Evolutionary conservation across 805 yeast genomes (phyloP), one percentile per base, ranked within the genome.

Genomic region (Metschnikowia noctiluminum): DNA sequence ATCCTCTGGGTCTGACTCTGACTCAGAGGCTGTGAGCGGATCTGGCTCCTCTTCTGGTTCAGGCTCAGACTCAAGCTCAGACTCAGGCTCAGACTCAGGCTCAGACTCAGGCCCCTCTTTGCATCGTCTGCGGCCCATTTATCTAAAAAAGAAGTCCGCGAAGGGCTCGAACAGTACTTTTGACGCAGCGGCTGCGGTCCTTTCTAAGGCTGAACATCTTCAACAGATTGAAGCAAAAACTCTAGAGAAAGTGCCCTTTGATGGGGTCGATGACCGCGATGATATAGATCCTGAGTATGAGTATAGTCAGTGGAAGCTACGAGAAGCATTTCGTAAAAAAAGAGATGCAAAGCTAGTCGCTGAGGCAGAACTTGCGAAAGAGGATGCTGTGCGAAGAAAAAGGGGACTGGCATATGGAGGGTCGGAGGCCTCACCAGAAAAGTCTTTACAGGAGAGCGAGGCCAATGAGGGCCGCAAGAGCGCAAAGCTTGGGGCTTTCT

Each of bases 241-340:
- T 8, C 21, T 45, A 14, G 52, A 52, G 21, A 42, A 31, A 9
- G 26, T 58, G 43, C 49, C 63, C 12, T 67, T 58, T 42, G 67
- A 64, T 45, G 73, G 71, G 1, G 58, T 65, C 0, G 87, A 83
- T 54, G 90, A 84, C 56, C 77, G 84, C 0, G 88, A 84, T 55
- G 81, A 76, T 34, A 35, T 77, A 6, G 82, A 82, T 48, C 81
- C 84, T 0, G 78, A 70, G 44, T 60, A 50, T 7, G 84, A 80
- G 45, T 68, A 58, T 46, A 45, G 45, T 15, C 58, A 51, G 27
- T 78, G 82, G 82, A 61, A 63, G 46, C 43, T 46, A 38, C 66
- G 82, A 1, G 79, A 78, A 46, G 56, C 52, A 38, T 51, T 47
- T 12, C 62, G 82, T 15, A 46, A 68, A 45, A 53, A 59, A 35